Base-by-base conservation (phyloP, 805 yeast genomes). In the Blastobotrys robertii region DNA sequence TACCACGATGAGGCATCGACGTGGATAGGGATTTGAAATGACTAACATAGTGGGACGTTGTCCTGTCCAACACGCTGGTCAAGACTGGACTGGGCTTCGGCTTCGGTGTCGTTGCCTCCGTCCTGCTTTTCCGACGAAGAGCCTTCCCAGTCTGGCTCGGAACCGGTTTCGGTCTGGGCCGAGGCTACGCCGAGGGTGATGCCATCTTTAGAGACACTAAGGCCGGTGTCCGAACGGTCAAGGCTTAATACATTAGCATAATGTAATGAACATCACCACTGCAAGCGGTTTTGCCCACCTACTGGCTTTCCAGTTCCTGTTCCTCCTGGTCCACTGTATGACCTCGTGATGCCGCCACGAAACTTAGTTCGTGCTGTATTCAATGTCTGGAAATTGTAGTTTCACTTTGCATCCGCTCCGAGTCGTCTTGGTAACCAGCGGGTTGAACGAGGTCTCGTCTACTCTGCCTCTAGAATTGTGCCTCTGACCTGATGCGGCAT, bases 121-220 rank as follows among this genome's bases (percentile, higher is more conserved):
- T 88, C 36, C 66, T 92, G 47, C 67, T 92, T 45, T 92, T 92
- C 73, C 85, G 75, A 65, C 84, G 97, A 73, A 80, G 97, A 67
- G 74, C 95, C 8, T 92, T 87, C 79, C 98, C 98, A 43, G 97
- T 90, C 35, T 88, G 97, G 95, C 67, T 90, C 49, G 98, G 98
- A 52, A 68, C 87, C 51, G 99, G 99, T 32, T 90, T 92, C 58
- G 99, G 99, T 53, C 74, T 88, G 49, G 99, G 99, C 52, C 82
- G 96, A 71, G 96, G 96, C 43, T 92, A 87, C 67, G 79, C 97
- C 48, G 99, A 92, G 70, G 98, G 97, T 48, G 97, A 92, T 60
- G 94, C 97, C 48, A 83, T 88, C 44, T 90, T 92, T 76, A 81
- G 97, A 45, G 51, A 51, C 39, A 46, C 53, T 38, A 46, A 51